These are phyloP conservation scores for Fragaria vesca DNA, from an alignment of 306 rosid species.

Conservation along the genomic window DNA sequence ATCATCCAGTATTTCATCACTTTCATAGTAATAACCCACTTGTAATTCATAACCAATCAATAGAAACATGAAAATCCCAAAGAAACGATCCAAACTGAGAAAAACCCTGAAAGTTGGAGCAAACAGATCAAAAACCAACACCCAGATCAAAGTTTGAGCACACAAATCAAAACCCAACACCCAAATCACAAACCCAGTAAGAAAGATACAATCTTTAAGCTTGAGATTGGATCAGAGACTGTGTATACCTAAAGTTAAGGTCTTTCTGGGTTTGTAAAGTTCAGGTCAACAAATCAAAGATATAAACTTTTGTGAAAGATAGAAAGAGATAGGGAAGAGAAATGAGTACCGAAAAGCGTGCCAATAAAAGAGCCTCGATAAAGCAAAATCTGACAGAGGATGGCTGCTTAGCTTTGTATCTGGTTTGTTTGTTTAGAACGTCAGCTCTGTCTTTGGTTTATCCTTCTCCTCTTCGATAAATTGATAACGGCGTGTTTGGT, in stretches of 20 bases:
- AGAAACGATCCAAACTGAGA: background rate
- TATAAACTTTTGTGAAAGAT: slow-evolving; percentile 21
- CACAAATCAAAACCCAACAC: slow-evolving; percentile 10
- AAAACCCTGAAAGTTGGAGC: background rate
- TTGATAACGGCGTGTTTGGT: slow-evolving; percentile 71
- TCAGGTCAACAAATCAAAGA: slow-evolving; percentile 15
- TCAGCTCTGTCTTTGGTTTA: slow-evolving; percentile 21
- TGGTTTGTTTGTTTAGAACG: slow-evolving; percentile 13
- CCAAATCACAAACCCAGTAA: background rate
- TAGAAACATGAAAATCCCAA: slow-evolving; percentile 8
- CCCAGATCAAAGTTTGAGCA: slow-evolving; percentile 12
- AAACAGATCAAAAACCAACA: no score
- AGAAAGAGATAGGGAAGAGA: background rate
- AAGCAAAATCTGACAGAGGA: slow-evolving; percentile 13
- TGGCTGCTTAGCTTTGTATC: background rate
- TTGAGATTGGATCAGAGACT: slow-evolving; percentile 13
- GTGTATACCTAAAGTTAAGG: background rate
- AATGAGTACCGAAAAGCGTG: slow-evolving; percentile 50
- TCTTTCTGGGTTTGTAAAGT: slow-evolving; percentile 28
- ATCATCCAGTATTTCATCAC: slow-evolving; percentile 7
- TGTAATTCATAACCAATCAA: slow-evolving; percentile 12
- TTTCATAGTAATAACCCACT: slow-evolving; percentile 26
- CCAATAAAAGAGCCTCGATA: slow-evolving; percentile 31
- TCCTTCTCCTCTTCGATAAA: slow-evolving; percentile 22
- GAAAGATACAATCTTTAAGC: background rate